A percentile compares a stretch with the other conserved stretches of the same genome.
phyloP scores from a whole-genome alignment of 352 stramenopile species.

The Globisporangium lucens region DNA sequence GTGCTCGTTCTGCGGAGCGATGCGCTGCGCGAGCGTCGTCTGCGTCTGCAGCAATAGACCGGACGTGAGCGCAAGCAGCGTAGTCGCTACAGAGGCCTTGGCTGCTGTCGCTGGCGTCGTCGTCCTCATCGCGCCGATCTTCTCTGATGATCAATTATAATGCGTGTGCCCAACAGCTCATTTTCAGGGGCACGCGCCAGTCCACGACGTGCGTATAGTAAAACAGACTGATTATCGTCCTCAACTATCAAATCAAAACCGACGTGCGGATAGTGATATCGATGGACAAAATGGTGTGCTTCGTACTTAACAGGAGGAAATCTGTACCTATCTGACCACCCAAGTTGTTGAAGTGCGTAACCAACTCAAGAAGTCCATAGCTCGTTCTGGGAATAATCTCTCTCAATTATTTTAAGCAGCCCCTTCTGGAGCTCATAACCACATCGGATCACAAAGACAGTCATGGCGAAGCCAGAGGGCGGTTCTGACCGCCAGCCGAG shows the following conservation, averaged over 20 bases:
- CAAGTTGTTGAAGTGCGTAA: too few species aligned
- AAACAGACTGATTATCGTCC: neutral
- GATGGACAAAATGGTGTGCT: neutral
- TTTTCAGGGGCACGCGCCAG: neutral
- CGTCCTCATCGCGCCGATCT: constrained; percentile 8
- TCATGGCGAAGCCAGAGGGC: too few species aligned
- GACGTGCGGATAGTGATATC: neutral
- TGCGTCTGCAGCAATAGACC: neutral
- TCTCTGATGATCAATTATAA: neutral
- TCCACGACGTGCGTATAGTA: neutral
- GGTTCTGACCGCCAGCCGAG: too few species aligned
- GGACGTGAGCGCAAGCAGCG: neutral
- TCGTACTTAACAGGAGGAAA: neutral
- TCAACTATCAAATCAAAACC: neutral
- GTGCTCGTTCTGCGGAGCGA: constrained; percentile 21
- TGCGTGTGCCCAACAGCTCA: neutral
- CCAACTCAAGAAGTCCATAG: too few species aligned
- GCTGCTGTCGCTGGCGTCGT: neutral
- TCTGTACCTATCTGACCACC: neutral
- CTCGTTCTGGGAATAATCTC: too few species aligned
- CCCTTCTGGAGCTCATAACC: too few species aligned
- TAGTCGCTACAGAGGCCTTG: neutral
- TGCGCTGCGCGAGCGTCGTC: constrained; percentile 24
- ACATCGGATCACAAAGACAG: too few species aligned
- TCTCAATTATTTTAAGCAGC: too few species aligned